Conservation (phyloP, 108 stramenopile species). For the Cyclotella cryptica region DNA sequence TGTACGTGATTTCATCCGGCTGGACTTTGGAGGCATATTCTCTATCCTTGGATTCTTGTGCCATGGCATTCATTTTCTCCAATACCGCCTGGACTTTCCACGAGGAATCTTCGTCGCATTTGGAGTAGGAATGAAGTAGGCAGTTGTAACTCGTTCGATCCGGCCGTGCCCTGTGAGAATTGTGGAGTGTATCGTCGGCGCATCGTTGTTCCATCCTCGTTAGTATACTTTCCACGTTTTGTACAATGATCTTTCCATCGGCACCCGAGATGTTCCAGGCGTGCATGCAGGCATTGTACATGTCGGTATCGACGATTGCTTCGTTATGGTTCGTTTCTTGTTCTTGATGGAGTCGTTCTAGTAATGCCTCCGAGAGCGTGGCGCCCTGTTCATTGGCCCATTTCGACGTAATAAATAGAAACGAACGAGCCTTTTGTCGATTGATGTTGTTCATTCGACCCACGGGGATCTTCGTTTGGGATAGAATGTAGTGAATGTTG, state of each 20-base stretch:
- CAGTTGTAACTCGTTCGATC: slow-evolving; percentile 47
- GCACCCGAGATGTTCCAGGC: slow-evolving; percentile 43
- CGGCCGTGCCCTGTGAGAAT: slow-evolving; percentile 21
- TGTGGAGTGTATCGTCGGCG: neutral
- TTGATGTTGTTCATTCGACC: slow-evolving; percentile 25
- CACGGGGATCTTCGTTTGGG: slow-evolving; percentile 23
- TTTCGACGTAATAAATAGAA: slow-evolving; percentile 38
- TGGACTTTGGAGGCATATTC: slow-evolving; percentile 9
- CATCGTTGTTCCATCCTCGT: slow-evolving; percentile 44
- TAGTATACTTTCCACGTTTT: slow-evolving; percentile 31
- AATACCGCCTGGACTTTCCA: slow-evolving; percentile 32
- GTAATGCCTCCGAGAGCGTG: slow-evolving; percentile 26
- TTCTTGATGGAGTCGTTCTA: slow-evolving; percentile 38
- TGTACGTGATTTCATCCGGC: slow-evolving; percentile 47
- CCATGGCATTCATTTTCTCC: slow-evolving; percentile 33
- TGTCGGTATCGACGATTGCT: slow-evolving; percentile 30
- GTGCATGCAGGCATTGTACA: slow-evolving; percentile 52
- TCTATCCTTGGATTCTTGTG: slow-evolving; percentile 11
- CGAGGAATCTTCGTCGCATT: slow-evolving; percentile 39
- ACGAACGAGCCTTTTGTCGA: slow-evolving; percentile 30
- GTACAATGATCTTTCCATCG: slow-evolving; percentile 25
- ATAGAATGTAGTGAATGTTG: slow-evolving; percentile 23
- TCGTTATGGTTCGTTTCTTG: slow-evolving; percentile 4
- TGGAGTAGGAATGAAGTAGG: slow-evolving; percentile 41
- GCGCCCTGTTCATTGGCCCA: slow-evolving; percentile 44